Percentiles rank a stretch among this genome's conserved stretches.
Evolutionary conservation across 2,329 filamentous ascomycete genomes (phyloP).

Genomic region (Aspergillus ustus): DNA sequence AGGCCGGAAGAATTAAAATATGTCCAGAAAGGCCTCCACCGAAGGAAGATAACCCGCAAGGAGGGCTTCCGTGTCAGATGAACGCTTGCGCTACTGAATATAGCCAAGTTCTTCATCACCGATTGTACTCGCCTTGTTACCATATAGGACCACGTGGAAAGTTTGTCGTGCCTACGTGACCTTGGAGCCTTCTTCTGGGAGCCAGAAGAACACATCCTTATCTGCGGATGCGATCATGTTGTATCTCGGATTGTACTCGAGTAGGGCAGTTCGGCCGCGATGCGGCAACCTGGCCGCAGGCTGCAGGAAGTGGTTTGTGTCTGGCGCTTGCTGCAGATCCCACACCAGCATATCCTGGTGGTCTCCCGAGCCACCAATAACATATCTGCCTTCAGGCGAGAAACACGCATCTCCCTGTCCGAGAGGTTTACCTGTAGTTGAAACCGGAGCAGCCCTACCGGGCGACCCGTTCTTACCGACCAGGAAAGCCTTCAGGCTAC

Average conservation of each 20-base stretch:
- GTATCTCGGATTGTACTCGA: slow-evolving; percentile 88
- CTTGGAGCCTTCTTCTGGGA: slow-evolving; percentile 64
- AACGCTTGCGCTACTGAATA: not conserved
- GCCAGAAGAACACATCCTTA: slow-evolving; percentile 78
- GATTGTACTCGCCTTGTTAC: not conserved
- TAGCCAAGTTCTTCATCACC: not conserved
- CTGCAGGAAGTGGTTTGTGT: slow-evolving; percentile 59
- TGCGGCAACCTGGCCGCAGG: slow-evolving; percentile 46
- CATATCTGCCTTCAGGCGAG: slow-evolving; percentile 84
- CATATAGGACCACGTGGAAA: not conserved
- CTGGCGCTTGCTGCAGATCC: slow-evolving; percentile 69
- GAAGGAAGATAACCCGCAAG: not conserved
- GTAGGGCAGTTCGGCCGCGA: slow-evolving; percentile 68
- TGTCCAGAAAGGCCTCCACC: not conserved
- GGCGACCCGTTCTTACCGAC: slow-evolving; percentile 53
- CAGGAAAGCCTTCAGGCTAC: slow-evolving; percentile 75
- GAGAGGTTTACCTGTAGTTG: slow-evolving; percentile 58
- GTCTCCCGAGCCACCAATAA: slow-evolving; percentile 75
- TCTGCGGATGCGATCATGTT: slow-evolving; percentile 93
- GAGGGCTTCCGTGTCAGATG: not conserved
- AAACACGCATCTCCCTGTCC: slow-evolving; percentile 81
- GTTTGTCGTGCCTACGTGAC: slow-evolving; percentile 38
- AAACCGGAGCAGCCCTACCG: slow-evolving; percentile 54
- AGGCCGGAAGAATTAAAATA: slow-evolving; percentile 38
- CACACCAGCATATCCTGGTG: slow-evolving; percentile 79